Percentiles rank a stretch among this genome's conserved stretches.
phyloP scores from a whole-genome alignment of 169 alveolate species.

The Plasmodium coatneyi region DNA sequence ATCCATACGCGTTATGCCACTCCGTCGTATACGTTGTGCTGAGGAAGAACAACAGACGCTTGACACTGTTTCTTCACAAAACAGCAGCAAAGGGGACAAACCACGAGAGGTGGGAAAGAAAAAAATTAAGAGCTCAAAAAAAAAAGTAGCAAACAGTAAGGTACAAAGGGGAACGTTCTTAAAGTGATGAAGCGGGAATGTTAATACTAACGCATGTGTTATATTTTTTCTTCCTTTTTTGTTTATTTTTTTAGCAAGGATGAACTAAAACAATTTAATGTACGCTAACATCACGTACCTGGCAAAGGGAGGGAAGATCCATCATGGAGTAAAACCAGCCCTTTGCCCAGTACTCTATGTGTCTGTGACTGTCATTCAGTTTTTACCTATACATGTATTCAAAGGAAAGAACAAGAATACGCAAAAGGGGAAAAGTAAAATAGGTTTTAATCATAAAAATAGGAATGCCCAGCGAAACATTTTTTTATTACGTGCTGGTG shows the following conservation, averaged over 20 bases:
- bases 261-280: background rate
- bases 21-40: background rate
- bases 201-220: background rate
- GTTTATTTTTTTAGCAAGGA: background rate
- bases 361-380: constrained; percentile 13
- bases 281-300: background rate
- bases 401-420: background rate
- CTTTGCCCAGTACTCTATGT: constrained; percentile 5
- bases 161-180: background rate
- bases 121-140: background rate
- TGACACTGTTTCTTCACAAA: background rate
- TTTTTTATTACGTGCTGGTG: constrained; percentile 17
- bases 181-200: background rate
- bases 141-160: background rate
- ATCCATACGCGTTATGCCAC: background rate
- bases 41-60: background rate
- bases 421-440: background rate
- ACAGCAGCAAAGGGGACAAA: background rate
- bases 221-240: background rate
- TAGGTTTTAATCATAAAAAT: constrained; percentile 6
- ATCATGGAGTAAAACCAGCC: background rate
- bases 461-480: background rate
- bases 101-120: background rate
- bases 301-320: background rate
- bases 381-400: background rate